Base-by-base conservation (phyloP, 75 land plant species). In the Picea sitchensis region DNA sequence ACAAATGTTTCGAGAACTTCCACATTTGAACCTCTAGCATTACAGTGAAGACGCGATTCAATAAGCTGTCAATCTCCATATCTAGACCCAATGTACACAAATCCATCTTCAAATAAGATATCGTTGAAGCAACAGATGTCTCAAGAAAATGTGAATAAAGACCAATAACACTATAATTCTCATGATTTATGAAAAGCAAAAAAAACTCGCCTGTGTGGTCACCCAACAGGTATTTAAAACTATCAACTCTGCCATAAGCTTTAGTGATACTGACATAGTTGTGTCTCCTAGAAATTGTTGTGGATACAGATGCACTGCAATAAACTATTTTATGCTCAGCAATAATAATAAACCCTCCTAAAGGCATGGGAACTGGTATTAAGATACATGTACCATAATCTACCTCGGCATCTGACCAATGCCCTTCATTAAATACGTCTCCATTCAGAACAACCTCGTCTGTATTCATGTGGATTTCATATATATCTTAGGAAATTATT, bases 51-150 rank as follows among this genome's bases (percentile, higher is more conserved):
- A 41, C 5, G 90, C 72, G 92, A 78, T 78, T 92, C 93, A 47
- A 96, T 83, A 63, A 94, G 96, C 99, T 96, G 96, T 75, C 96
- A 93, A 86, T 96, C 96, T 21, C 99, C 99, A 87, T 92, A 96
- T 82, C 93, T 96, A 77, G 99, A 94, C 62, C 99, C 96, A 75
- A 96, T 87, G 85, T 73, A 96, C 18, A 96, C 96, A 84, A 94
- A 84, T 41, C 88, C 96, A 87, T 94, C 94, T 63, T 93, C 99
- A 96, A 88, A 83, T 96, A 96, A 54, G 99, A 96, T 59, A 96
- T 90, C 15, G 93, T 89, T 85, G 99, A 94, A 56, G 99, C 94
- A 80, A 91, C 87, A 79, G 96, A 96, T 61, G 65, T 21, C 23
- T 62, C 31, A 4, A 62, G 3, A n/a, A 21, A 0, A n/a, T n/a